Percentiles rank a stretch among this genome's conserved stretches.
These are phyloP conservation scores for Diplodia scrobiculata DNA, from an alignment of 2,329 filamentous ascomycete species.

Conservation along the genomic window DNA sequence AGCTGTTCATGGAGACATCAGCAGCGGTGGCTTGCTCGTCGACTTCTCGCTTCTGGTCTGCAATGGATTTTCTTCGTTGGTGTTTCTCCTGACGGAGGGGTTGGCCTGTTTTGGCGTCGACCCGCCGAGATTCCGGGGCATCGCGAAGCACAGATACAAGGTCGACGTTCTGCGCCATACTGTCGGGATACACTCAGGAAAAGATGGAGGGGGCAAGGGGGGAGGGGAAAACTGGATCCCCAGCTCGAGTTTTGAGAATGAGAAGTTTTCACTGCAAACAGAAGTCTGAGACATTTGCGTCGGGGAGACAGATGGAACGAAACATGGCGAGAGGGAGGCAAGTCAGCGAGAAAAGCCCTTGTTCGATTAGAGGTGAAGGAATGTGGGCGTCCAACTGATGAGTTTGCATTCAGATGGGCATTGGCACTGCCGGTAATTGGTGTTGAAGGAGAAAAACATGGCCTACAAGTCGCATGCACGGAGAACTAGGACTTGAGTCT, in stretches of 20 bases:
- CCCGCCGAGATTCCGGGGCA: background rate
- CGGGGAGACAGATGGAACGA: background rate
- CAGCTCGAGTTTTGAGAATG: background rate
- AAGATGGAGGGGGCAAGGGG: background rate
- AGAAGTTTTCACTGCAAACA: slow-evolving; percentile 12
- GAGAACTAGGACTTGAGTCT: too few species aligned
- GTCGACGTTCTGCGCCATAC: background rate
- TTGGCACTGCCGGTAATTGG: too few species aligned
- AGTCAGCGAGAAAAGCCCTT: background rate
- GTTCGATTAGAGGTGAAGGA: background rate
- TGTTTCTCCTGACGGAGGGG: background rate
- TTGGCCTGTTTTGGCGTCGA: background rate
- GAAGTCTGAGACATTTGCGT: slow-evolving; percentile 3
- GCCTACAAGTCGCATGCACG: too few species aligned
- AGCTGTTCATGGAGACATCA: slow-evolving; percentile 18
- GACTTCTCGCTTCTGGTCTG: background rate
- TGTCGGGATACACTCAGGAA: background rate
- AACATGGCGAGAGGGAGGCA: background rate
- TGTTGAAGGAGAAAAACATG: too few species aligned
- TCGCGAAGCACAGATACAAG: background rate
- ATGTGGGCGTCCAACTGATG: background rate
- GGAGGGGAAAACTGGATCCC: background rate
- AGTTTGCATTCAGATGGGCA: too few species aligned
- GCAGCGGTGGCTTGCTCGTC: slow-evolving; percentile 5
- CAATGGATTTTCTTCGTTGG: background rate